Base-by-base conservation (phyloP, 495 filamentous ascomycete species). In the Aspergillus saccharolyticus region DNA sequence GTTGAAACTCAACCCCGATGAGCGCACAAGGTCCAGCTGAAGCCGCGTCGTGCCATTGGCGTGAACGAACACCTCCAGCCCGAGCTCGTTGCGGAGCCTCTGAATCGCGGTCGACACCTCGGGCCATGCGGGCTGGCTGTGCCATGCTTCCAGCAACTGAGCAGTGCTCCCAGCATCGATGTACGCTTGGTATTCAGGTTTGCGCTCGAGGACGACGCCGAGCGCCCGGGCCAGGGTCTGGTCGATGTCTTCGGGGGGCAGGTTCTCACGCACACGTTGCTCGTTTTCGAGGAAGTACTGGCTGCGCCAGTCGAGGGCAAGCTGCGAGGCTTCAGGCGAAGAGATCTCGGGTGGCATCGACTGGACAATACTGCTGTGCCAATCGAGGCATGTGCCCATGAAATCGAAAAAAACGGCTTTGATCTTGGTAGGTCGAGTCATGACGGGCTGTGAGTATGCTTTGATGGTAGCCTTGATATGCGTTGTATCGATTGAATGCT, bases 21-120 rank as follows among this genome's bases (percentile, higher is more conserved):
- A 80, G 16, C 71, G 67, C 15, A 60, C 65, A 6, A 83, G 63
- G 61, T 82, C 77, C 16, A 84, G 74, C 63, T 83, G 81, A 22
- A 83, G 67, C 46, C 80, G 72, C 25, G 79, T 79, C 1, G 77
- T 79, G 0, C 80, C 80, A 55, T 84, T 84, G n/a, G 80, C 78
- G 46, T 78, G 72, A 20, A 83, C 78, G 22, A 79, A 75, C 0
- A 68, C 66, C 46, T 74, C 71, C 4, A 39, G 33, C 6, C 33
- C 33, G 33, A 39, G 33, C 5, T 60, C 59, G 17, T 61, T 63
- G 33, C 33, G 33, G 8, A 76, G 50, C 19, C 57, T 56, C 7
- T 55, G 28, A 12, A 76, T 65, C n/a, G 74, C 73, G 16, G 55
- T 15, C 1, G 53, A 44, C 4, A 79, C 73, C 14, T 82, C 78